Base-by-base conservation (phyloP, 371 early-diverging fungal species). In the Mortierella polycephala region DNA sequence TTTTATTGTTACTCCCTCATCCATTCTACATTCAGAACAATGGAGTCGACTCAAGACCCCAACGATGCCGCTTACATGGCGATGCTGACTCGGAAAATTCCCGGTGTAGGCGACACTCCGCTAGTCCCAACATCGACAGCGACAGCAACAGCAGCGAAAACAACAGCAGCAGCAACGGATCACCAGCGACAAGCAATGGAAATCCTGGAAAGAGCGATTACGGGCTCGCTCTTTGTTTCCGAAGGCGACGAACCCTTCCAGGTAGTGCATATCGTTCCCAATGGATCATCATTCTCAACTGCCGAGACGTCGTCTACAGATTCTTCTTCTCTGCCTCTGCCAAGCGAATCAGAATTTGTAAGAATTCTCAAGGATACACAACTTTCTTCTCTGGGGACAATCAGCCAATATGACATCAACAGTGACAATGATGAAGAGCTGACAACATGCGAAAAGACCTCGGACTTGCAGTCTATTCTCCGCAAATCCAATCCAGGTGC, bases 181-280 rank as follows among this genome's bases (percentile, higher is more conserved):
- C 60, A 64, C 11, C 76, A 75, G 47, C 42, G 46, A 0, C n/a
- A 40, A 18, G 76, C 76, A 0, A 67, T 71, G 67, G 14, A 60
- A 0, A 53, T 51, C 6, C 69, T 77, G 0, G 44, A 67, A 12
- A n/a, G 13, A 2, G 69, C 72, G n/a, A 39, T 23, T 7, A 51
- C 71, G 47, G 64, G 60, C 21, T 65, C 72, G n/a, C 47, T 68
- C 57, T 77, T 57, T 58, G 59, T 77, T 44, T 71, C 77, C 1
- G 77, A 77, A 13, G 71, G 72, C 46, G 77, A 77, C 23, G 72
- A 71, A 44, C 68, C 69, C 21, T 71, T 67, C 52, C 68, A 71
- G 20, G 47, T 55, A 11, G 77, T 71, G 16, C 65, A 68, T 18
- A 67, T 77, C 58, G 51, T 51, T 5, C 64, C 75, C 46, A 53